A percentile compares a stretch with the other conserved stretches of the same genome.
phyloP scores from a whole-genome alignment of 2,329 filamentous ascomycete genomes.

The Pseudohalonectria lignicola region DNA sequence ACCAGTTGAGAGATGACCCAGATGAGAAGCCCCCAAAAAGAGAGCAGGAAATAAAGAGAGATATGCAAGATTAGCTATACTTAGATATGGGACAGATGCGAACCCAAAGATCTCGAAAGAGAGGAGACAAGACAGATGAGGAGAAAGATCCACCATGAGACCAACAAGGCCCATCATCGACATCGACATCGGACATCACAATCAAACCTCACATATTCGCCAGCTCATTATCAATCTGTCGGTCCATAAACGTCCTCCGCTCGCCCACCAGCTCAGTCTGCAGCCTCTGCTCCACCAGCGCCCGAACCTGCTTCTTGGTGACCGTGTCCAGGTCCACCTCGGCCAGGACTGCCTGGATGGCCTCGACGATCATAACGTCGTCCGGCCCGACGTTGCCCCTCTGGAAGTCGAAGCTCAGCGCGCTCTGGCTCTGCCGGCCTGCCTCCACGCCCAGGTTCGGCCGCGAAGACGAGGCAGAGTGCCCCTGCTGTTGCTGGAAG shows the following conservation, averaged over 20 bases:
- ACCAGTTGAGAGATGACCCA: too few relatives aligned
- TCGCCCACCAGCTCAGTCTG: slow-evolving; percentile 84
- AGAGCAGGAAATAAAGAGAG: too few relatives aligned
- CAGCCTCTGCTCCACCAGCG: slow-evolving; percentile 83
- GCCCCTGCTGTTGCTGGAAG: slow-evolving; percentile 12
- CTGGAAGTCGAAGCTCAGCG: slow-evolving; percentile 49
- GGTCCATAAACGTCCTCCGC: slow-evolving; percentile 79
- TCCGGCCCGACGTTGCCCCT: slow-evolving; percentile 55
- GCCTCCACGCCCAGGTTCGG: slow-evolving; percentile 28
- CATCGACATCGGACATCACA: too few relatives aligned
- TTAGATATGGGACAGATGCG: too few relatives aligned
- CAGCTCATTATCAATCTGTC: slow-evolving; percentile 85
- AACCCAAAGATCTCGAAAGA: too few relatives aligned
- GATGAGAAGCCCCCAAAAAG: too few relatives aligned
- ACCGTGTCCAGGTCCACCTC: slow-evolving; percentile 95
- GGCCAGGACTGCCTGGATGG: slow-evolving; percentile 68
- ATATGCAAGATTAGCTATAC: too few relatives aligned
- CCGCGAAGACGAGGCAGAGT: slow-evolving; percentile 15
- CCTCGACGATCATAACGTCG: slow-evolving; percentile 70
- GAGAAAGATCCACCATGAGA: too few relatives aligned
- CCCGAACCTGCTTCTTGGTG: slow-evolving; percentile 93
- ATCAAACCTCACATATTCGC: slow-evolving; percentile 67
- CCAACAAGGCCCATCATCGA: too few relatives aligned
- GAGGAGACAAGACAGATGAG: too few relatives aligned
- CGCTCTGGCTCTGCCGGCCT: slow-evolving; percentile 32